Conservation (phyloP, 2,329 filamentous ascomycete genomes). For the Myriosclerotinia curreyana region DNA sequence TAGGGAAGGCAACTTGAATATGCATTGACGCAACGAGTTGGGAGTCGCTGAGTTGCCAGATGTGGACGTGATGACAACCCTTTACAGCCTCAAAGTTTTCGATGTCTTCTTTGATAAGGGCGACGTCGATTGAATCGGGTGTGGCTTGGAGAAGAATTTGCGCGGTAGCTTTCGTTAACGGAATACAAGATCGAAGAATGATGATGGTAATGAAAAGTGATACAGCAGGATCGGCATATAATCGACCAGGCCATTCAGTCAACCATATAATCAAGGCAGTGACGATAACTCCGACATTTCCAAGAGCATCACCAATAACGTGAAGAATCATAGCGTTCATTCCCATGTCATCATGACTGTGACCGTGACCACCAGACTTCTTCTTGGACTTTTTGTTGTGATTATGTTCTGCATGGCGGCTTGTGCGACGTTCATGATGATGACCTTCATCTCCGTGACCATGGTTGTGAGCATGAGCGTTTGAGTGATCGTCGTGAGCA, state of each 20-base stretch:
- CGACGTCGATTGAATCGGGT: conserved; percentile 80
- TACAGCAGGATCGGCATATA: conserved; percentile 87
- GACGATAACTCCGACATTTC: conserved; percentile 80
- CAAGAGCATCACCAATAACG: conserved; percentile 78
- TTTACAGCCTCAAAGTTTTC: conserved; percentile 78
- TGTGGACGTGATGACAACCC: conserved; percentile 92
- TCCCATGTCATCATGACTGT: conserved; percentile 85
- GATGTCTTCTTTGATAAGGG: conserved; percentile 91
- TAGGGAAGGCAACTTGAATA: conserved; percentile 86
- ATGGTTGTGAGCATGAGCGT: conserved; percentile 22
- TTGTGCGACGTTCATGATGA: conserved; percentile 24
- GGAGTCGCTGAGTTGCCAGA: conserved; percentile 95
- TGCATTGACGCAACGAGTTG: conserved; percentile 93
- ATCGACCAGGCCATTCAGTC: conserved; percentile 74
- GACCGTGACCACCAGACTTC: conserved; percentile 61
- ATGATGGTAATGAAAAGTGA: conserved; percentile 90
- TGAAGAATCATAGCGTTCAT: conserved; percentile 84
- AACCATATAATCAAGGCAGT: conserved; percentile 90
- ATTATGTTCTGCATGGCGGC: conserved; percentile 64
- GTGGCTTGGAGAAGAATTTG: conserved; percentile 93
- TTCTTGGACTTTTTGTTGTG: conserved; percentile 70
- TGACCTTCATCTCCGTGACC: conserved; percentile 23
- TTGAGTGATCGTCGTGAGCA: neutral
- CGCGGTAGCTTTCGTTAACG: conserved; percentile 73
- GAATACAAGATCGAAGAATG: conserved; percentile 70